Conservation (phyloP, 2,329 filamentous ascomycete genomes). For the Metarhizium humberi region DNA sequence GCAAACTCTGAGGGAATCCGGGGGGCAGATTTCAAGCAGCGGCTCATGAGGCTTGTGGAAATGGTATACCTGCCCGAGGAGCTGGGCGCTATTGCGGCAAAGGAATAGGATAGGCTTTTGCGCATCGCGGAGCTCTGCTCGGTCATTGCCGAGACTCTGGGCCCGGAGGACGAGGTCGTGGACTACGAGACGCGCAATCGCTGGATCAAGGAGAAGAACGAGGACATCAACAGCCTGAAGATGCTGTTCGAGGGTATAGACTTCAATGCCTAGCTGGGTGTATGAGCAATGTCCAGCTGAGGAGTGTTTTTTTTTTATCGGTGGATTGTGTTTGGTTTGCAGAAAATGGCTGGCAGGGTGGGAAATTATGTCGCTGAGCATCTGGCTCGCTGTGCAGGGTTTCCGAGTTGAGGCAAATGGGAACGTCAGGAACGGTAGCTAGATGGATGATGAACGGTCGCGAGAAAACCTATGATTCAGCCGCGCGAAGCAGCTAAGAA, state of each 20-base stretch:
- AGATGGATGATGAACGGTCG: too few species aligned
- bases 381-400: too few species aligned
- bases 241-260: slow-evolving; percentile 8
- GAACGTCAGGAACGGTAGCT: too few species aligned
- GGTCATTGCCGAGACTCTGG: slow-evolving; percentile 15
- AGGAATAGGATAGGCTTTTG: slow-evolving; percentile 17
- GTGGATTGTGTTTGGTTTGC: too few species aligned
- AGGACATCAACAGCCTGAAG: slow-evolving; percentile 16
- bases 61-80: slow-evolving; percentile 21
- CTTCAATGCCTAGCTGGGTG: neutral
- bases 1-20: slow-evolving; percentile 7
- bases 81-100: slow-evolving; percentile 11
- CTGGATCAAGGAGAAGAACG: slow-evolving; percentile 17
- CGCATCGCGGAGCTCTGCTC: slow-evolving; percentile 17
- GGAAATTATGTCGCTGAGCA: too few species aligned
- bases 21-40: slow-evolving; percentile 11
- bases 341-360: too few species aligned
- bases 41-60: slow-evolving; percentile 13
- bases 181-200: slow-evolving; percentile 7
- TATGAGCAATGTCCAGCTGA: neutral
- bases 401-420: too few species aligned
- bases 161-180: slow-evolving; percentile 11
- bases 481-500: too few species aligned
- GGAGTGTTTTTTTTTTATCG: too few species aligned
- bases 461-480: too few species aligned